Base-by-base conservation (phyloP, 1,284 basidiomycete genomes). In the Pseudozyma hubeiensis region DNA sequence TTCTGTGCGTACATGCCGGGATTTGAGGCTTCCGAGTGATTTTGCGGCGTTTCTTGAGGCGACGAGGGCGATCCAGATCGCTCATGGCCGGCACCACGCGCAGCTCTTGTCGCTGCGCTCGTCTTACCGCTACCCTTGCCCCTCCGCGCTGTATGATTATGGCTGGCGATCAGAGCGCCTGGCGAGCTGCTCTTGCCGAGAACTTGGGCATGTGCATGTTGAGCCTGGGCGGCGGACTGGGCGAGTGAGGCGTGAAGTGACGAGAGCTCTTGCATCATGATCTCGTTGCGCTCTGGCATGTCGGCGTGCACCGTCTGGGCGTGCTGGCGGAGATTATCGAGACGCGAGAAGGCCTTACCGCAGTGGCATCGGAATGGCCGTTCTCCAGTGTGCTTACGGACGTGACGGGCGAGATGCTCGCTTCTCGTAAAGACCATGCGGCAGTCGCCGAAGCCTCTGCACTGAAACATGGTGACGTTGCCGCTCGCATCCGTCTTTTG, bases 371-470 rank as follows among this genome's bases (percentile, higher is more conserved):
- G 75, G 86, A 97, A 97, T 5, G 95, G 95, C 7, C 94, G 89
- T 84, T 97, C 95, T 66, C 95, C 95, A 16, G 95, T 97, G 85
- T 97, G 95, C 88, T 97, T 97, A 77, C 94, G 88, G 81, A 97
- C 93, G 87, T 98, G 95, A 78, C 95, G 89, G 64, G 95, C 94
- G 5, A 98, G 87, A 86, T 97, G 95, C 85, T 97, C 95, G 85
- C 91, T 93, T 84, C 95, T 88, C 58, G 91, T 93, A 85, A 98
- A 97, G 63, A 94, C 93, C 93, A 97, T 97, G 73, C 91, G 89
- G 86, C 95, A 97, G 59, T 95, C 93, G 72, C 93, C 94, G 84
- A 93, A 97, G 9, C 94, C 94, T 64, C 91, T 89, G 86, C 95
- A 98, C 80, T 94, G 92, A 85, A 97, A 97, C 64, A 94, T 92